A percentile compares a stretch with the other conserved stretches of the same genome.
phyloP scores from a whole-genome alignment of 164 flowering plant genomes.

The Cinnamomum chago region DNA sequence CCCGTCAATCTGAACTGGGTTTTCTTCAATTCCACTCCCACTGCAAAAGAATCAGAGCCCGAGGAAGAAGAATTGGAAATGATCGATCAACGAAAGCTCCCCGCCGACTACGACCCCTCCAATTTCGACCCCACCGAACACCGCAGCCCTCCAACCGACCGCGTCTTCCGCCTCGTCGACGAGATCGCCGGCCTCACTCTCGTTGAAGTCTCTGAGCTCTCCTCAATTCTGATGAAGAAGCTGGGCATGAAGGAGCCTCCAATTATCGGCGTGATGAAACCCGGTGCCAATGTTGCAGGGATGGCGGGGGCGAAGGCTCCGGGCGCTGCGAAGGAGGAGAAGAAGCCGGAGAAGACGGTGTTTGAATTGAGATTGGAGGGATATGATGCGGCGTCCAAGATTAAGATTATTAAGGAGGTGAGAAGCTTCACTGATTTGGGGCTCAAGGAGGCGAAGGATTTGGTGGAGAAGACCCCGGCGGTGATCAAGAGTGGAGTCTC shows the following conservation, averaged over 20 bases:
- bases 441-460: slow-evolving; percentile 79
- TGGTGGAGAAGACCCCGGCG: slow-evolving; percentile 77
- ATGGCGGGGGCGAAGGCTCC: slow-evolving; percentile 27
- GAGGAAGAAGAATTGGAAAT: slow-evolving; percentile 57
- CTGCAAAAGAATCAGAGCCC: slow-evolving; percentile 28
- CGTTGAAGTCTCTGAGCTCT: slow-evolving; percentile 50
- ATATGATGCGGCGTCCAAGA: slow-evolving; percentile 65
- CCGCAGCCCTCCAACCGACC: slow-evolving; percentile 82
- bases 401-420: slow-evolving; percentile 77
- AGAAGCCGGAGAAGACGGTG: slow-evolving; percentile 69
- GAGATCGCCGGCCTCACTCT: slow-evolving; percentile 68
- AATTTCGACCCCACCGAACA: slow-evolving; percentile 84
- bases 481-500: slow-evolving; percentile 73
- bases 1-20: slow-evolving; percentile 9
- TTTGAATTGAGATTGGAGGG: slow-evolving; percentile 69
- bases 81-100: slow-evolving; percentile 77
- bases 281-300: slow-evolving; percentile 42
- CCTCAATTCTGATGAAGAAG: slow-evolving; percentile 63
- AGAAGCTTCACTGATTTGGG: slow-evolving; percentile 77
- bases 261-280: slow-evolving; percentile 62
- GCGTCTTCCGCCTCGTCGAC: slow-evolving; percentile 84
- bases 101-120: slow-evolving; percentile 81
- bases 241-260: slow-evolving; percentile 61
- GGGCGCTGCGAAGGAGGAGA: slow-evolving; percentile 52
- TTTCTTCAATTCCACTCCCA: slow-evolving; percentile 31